These are phyloP conservation scores for Eustoma russellianum DNA, from an alignment of 257 asterid genomes.

Conservation along the genomic window DNA sequence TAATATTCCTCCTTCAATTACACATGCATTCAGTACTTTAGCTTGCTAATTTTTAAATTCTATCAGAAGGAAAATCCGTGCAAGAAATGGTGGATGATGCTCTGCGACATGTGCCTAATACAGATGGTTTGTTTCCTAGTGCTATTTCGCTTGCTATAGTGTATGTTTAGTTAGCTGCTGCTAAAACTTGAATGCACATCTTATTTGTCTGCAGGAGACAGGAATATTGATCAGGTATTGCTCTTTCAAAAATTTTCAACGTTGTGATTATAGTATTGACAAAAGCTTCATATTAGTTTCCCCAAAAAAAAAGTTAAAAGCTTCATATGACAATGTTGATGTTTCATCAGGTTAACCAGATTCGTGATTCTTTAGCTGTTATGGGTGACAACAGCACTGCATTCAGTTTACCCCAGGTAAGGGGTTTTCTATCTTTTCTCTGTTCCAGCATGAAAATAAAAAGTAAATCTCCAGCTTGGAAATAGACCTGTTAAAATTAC, in stretches of 20 bases:
- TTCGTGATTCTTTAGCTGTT: constrained; percentile 88
- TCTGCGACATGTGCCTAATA: constrained; percentile 73
- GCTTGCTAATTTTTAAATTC: constrained; percentile 15
- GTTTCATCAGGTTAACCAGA: constrained; percentile 73
- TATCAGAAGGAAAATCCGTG: constrained; percentile 91
- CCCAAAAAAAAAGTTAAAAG: too few relatives aligned
- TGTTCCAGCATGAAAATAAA: neutral
- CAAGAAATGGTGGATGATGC: constrained; percentile 92
- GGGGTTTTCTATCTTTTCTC: constrained; percentile 1
- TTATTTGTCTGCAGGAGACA: constrained; percentile 58
- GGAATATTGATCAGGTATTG: constrained; percentile 70
- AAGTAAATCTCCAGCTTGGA: too few relatives aligned
- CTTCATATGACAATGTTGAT: neutral
- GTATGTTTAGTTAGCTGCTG: neutral
- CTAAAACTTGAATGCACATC: constrained; percentile 13
- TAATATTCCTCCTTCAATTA: neutral
- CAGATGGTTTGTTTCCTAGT: constrained; percentile 45
- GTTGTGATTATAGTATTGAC: constrained; percentile 9
- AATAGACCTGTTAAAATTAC: too few relatives aligned
- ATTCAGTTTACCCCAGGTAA: constrained; percentile 94
- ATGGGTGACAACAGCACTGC: constrained; percentile 98
- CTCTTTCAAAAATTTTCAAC: constrained; percentile 8
- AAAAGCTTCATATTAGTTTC: constrained; percentile 1
- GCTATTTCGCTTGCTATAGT: constrained; percentile 11
- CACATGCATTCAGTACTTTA: constrained; percentile 8